phyloP scores from a whole-genome alignment of 345 rosid species.

The Viola odorata region DNA sequence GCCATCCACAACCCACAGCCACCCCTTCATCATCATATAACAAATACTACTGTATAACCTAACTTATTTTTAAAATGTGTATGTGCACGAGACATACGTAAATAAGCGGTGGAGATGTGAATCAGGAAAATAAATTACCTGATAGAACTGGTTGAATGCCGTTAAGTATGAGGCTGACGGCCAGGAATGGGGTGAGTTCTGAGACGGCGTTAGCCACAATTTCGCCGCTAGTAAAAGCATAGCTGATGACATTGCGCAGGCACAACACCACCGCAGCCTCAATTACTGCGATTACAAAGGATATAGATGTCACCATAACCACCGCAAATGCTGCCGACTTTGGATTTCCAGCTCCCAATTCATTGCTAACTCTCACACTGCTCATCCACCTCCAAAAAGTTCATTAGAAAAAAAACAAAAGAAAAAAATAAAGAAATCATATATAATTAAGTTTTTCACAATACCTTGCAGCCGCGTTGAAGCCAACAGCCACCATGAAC shows the following conservation, averaged over 20 bases:
- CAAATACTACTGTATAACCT: background rate
- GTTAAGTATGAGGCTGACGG: conserved; percentile 31
- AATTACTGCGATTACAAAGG: conserved; percentile 25
- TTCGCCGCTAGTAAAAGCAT: conserved; percentile 36
- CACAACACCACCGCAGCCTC: conserved; percentile 24
- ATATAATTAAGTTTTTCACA: background rate
- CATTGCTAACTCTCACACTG: conserved; percentile 43
- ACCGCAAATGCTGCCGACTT: conserved; percentile 35
- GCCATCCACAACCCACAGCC: conserved; percentile 53
- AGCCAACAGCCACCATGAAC: conserved; percentile 82
- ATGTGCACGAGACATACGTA: no score
- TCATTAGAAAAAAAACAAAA: background rate
- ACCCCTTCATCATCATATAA: conserved; percentile 23
- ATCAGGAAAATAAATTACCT: conserved; percentile 12
- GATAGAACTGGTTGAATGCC: conserved; percentile 44
- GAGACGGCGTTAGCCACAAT: conserved; percentile 36
- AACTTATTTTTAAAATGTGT: no score
- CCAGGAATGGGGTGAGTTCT: conserved; percentile 35
- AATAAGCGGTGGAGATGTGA: no score
- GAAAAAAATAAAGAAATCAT: background rate
- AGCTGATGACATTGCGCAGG: conserved; percentile 38
- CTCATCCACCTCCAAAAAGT: background rate
- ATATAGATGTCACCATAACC: conserved; percentile 23
- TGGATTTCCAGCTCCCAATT: conserved; percentile 41
- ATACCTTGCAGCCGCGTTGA: conserved; percentile 88